These are phyloP conservation scores for Acanthamoeba castellanii DNA, from an alignment of 208 protist genomes.

Conservation along the genomic window DNA sequence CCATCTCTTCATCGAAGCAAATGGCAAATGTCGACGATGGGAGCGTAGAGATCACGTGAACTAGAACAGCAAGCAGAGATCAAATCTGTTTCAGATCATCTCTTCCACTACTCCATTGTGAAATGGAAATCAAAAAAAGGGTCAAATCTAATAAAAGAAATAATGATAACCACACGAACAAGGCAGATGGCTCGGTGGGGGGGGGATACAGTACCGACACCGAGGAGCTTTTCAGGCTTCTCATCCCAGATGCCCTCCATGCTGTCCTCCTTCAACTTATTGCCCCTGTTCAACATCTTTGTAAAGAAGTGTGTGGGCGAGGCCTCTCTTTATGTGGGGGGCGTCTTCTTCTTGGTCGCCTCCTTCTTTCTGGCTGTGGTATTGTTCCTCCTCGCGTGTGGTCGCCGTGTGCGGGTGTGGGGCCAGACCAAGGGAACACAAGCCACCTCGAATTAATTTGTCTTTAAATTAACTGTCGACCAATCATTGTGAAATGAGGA, in stretches of 20 bases:
- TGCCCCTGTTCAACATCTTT: background rate
- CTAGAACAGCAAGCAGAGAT: background rate
- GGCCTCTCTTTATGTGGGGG: background rate
- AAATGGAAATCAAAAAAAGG: background rate
- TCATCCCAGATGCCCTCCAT: slow-evolving; percentile 59
- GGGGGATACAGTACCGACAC: background rate
- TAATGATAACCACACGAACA: too few relatives aligned
- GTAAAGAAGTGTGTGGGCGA: background rate
- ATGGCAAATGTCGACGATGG: background rate
- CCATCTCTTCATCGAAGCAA: background rate
- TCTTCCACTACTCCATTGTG: too few relatives aligned
- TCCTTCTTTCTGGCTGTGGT: background rate
- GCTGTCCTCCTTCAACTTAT: slow-evolving; percentile 12
- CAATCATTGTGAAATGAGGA: too few relatives aligned
- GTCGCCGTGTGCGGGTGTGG: too few relatives aligned
- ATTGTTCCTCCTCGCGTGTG: too few relatives aligned
- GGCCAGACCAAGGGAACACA: too few relatives aligned
- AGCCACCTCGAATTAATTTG: too few relatives aligned
- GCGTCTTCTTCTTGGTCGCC: background rate
- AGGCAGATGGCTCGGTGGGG: too few relatives aligned
- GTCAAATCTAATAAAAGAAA: background rate
- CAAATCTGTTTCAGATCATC: background rate
- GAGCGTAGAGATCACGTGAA: background rate
- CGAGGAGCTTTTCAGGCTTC: slow-evolving; percentile 8
- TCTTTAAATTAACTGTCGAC: too few relatives aligned